Percentiles rank a stretch among this genome's conserved stretches.
Evolutionary conservation across 2,329 filamentous ascomycete species (phyloP).

Genomic region (Myriosclerotinia scirpicola): DNA sequence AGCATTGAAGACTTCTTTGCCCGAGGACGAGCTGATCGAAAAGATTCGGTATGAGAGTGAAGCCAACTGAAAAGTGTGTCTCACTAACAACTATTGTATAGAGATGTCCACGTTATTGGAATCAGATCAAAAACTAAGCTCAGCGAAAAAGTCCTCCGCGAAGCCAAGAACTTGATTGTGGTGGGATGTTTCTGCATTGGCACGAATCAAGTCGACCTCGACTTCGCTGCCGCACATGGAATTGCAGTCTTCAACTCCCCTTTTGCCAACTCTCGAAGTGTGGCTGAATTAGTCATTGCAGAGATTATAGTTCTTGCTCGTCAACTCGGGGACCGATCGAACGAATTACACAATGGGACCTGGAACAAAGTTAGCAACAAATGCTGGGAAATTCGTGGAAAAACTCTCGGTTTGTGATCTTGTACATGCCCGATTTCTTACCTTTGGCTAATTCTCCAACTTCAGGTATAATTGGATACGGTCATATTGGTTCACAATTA

Average conservation of each 20-base stretch:
- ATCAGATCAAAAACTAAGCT: constrained; percentile 98
- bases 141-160: constrained; percentile 76
- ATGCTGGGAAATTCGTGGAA: constrained; percentile 98
- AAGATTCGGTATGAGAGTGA: constrained; percentile 72
- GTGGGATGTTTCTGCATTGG: constrained; percentile 99
- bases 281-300: constrained; percentile 91
- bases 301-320: constrained; percentile 91
- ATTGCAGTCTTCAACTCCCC: constrained; percentile 99
- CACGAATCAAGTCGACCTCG: constrained; percentile 90
- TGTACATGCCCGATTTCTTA: not conserved
- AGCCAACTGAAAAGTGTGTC: constrained; percentile 3
- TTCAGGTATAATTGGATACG: constrained; percentile 86
- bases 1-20: constrained; percentile 80
- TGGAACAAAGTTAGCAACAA: constrained; percentile 98
- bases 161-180: constrained; percentile 92
- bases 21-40: constrained; percentile 91
- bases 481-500: constrained; percentile 93
- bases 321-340: constrained; percentile 89
- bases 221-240: constrained; percentile 77
- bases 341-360: constrained; percentile 87
- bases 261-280: constrained; percentile 95
- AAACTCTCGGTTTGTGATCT: constrained; percentile 71
- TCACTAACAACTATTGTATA: constrained; percentile 43
- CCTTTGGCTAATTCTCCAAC: not conserved
- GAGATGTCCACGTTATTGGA: constrained; percentile 94